phyloP scores from a whole-genome alignment of 2,329 filamentous ascomycete species.

The Aspergillus neoniger region DNA sequence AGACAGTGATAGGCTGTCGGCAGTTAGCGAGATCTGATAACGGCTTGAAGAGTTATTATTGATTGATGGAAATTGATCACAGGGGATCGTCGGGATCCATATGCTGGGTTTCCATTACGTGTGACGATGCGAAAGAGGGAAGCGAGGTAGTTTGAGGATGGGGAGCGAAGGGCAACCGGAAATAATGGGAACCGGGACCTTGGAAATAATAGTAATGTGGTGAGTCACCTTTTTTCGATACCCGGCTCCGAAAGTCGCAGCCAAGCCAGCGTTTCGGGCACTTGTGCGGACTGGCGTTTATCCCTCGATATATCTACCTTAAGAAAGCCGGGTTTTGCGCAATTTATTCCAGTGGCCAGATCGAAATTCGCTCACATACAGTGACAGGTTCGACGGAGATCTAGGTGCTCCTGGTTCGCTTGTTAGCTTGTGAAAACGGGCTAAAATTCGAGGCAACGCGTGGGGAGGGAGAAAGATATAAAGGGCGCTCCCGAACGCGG shows the following conservation, averaged over 20 bases:
- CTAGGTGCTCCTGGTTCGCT: neutral
- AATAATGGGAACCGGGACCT: neutral
- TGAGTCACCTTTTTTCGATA: conserved; percentile 6
- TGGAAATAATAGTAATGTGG: conserved; percentile 4
- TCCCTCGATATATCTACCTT: neutral
- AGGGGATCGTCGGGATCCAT: neutral
- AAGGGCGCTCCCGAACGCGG: neutral
- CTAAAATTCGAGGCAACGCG: neutral
- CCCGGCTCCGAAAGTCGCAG: conserved; percentile 27
- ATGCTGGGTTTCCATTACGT: conserved; percentile 17
- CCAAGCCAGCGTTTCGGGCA: conserved; percentile 10
- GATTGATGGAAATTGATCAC: conserved; percentile 11
- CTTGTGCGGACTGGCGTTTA: neutral
- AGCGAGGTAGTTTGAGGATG: neutral
- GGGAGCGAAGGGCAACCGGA: neutral
- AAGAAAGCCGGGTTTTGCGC: neutral
- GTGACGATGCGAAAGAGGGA: conserved; percentile 8
- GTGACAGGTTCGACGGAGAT: neutral
- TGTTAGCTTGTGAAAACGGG: neutral
- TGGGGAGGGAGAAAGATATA: neutral
- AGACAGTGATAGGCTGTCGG: neutral
- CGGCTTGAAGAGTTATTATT: conserved; percentile 3
- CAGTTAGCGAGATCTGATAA: conserved; percentile 13
- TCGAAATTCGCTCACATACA: conserved; percentile 1
- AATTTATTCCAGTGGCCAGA: conserved; percentile 9